Conservation (phyloP, 441 rosid genomes). For the Arabidopsis lyrata region DNA sequence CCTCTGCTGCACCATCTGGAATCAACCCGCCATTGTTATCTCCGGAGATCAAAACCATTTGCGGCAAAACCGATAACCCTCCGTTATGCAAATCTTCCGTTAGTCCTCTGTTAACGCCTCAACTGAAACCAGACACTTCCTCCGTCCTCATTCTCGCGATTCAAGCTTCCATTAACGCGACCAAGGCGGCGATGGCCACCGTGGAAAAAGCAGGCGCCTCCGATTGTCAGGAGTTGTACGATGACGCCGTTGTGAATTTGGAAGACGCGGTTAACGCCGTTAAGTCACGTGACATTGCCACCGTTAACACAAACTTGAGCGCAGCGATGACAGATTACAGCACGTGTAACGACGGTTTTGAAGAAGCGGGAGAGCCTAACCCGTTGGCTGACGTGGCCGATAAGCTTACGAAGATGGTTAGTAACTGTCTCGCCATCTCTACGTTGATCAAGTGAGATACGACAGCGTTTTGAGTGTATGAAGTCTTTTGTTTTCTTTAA, state of each 20-base stretch:
- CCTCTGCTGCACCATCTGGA: background rate
- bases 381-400: slow-evolving; percentile 38
- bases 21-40: slow-evolving; percentile 5
- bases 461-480: background rate
- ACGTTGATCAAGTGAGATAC: slow-evolving; percentile 47
- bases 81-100: slow-evolving; percentile 48
- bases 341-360: slow-evolving; percentile 59
- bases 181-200: slow-evolving; percentile 37
- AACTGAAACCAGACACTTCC: slow-evolving; percentile 33
- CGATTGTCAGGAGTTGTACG: slow-evolving; percentile 56
- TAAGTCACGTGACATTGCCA: slow-evolving; percentile 45
- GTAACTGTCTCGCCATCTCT: slow-evolving; percentile 65
- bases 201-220: slow-evolving; percentile 26
- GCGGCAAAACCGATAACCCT: slow-evolving; percentile 49
- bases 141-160: slow-evolving; percentile 49
- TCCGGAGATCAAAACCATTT: slow-evolving; percentile 46
- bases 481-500: slow-evolving; percentile 20
- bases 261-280: slow-evolving; percentile 54
- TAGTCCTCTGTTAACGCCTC: slow-evolving; percentile 41
- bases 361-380: slow-evolving; percentile 41
- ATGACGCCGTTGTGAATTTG: slow-evolving; percentile 52
- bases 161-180: slow-evolving; percentile 44
- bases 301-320: slow-evolving; percentile 55
- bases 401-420: slow-evolving; percentile 52
- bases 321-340: slow-evolving; percentile 54